Base-by-base conservation (phyloP, 371 early-diverging fungal genomes). In the Saksenaea vasiformis region DNA sequence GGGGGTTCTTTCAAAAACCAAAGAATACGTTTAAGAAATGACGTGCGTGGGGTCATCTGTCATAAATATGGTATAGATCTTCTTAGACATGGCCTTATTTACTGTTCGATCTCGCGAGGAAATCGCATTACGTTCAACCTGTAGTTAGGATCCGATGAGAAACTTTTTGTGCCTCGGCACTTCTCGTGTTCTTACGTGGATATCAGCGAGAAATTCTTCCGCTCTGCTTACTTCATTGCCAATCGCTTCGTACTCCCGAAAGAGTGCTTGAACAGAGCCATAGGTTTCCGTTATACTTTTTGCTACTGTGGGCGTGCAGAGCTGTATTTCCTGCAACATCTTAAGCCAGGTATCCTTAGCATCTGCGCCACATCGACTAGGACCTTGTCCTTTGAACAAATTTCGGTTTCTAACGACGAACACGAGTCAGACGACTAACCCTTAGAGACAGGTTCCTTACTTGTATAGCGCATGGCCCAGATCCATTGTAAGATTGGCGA, bases 311-410 rank as follows among this genome's bases (percentile, higher is more conserved):
- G 79, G 77, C 1, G 90, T 87, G 38, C 87, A 83, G 34, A 83
- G 69, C 38, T 85, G 87, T 13, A 93, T 78, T 64, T 89, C 86
- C 64, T 90, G 85, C 9, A 93, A 70, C 83, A 87, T 86, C 54
- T 78, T 80, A 11, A 64, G 62, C 86, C 88, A 93, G 0, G 81
- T 85, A 65, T 93, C 90, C 10, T 65, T 44, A 2, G 76, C 47
- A 61, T 78, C 78, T 1, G 26, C 56, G 2, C 92, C 91, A 38
- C 80, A 60, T 28, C 56, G 47, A 8, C 54, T 36, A 5, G 66
- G 57, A 0, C 53, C 65, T 24, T 65, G 62, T 9, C 64, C 41
- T 15, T 51, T 44, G 14, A 54, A 44, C 1, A 54, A 44, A 39
- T 58, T 43, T 55, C 35, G 28, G 17, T 53, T 47, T 57, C 47